Conservation (phyloP, 2,329 filamentous ascomycete species). For the Talaromyces sp. region DNA sequence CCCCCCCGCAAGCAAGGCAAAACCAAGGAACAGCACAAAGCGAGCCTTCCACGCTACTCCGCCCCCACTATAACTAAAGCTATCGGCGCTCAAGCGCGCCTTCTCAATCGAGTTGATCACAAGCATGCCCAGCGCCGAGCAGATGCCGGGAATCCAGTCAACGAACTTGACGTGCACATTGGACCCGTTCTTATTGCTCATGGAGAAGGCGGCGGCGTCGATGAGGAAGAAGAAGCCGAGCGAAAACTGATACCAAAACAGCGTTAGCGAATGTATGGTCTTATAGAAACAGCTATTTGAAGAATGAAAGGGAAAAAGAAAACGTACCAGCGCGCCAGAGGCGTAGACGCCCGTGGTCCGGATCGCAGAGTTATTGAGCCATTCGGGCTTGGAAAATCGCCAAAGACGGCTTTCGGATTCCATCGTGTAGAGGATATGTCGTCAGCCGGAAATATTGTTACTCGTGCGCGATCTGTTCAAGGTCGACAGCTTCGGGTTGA, state of each 20-base stretch:
- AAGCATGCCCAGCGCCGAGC: constrained; percentile 63
- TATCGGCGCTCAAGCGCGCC: constrained; percentile 57
- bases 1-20: constrained; percentile 63
- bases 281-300: background rate
- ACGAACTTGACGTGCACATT: constrained; percentile 62
- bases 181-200: constrained; percentile 55
- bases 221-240: constrained; percentile 65
- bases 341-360: constrained; percentile 61
- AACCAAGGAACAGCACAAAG: constrained; percentile 63
- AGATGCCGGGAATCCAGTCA: constrained; percentile 68
- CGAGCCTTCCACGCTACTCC: constrained; percentile 66
- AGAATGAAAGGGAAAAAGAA: constrained; percentile 9
- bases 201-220: constrained; percentile 60
- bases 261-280: background rate
- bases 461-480: background rate
- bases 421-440: constrained; percentile 16
- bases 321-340: constrained; percentile 57
- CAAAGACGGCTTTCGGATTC: constrained; percentile 54
- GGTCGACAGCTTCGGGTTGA: background rate
- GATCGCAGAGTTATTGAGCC: constrained; percentile 60
- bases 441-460: background rate
- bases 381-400: constrained; percentile 61
- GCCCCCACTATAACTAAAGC: constrained; percentile 58
- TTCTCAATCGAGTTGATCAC: constrained; percentile 70
- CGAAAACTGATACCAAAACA: constrained; percentile 49